Evolutionary conservation across 805 yeast species (phyloP).

Genomic region (Clavispora fructus): DNA sequence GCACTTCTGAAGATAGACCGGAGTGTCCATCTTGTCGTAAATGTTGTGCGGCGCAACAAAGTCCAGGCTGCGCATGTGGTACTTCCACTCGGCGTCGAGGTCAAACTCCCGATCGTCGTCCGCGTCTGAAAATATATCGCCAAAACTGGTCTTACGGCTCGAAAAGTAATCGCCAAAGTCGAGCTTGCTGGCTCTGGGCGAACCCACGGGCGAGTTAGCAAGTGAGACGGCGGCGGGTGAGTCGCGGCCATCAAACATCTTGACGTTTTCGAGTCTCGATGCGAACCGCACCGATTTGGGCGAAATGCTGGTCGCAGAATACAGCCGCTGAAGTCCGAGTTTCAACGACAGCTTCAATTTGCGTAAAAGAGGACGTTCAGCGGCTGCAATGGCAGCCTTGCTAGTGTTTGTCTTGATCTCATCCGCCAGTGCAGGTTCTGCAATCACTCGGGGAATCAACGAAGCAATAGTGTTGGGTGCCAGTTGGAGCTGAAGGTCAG

Average conservation of each 20-base stretch:
- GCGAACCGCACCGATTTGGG: conserved; percentile 63
- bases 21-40: conserved; percentile 11
- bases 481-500: background rate
- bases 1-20: conserved; percentile 33
- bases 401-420: background rate
- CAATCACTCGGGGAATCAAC: background rate
- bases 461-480: background rate
- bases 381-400: conserved; percentile 1
- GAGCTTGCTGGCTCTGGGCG: conserved; percentile 19
- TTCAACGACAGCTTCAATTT: conserved; percentile 21
- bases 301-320: conserved; percentile 23
- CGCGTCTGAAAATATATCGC: conserved; percentile 13
- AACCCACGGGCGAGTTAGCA: conserved; percentile 46
- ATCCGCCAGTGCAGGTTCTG: background rate
- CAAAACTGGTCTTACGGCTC: conserved; percentile 12
- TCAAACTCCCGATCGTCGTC: conserved; percentile 13
- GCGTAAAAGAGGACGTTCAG: conserved; percentile 7
- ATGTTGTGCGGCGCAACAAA: conserved; percentile 13
- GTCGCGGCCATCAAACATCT: conserved; percentile 56
- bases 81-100: conserved; percentile 11
- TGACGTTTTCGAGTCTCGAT: conserved; percentile 52
- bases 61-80: conserved; percentile 9
- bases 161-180: conserved; percentile 22
- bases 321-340: conserved; percentile 17
- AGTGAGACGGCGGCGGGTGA: conserved; percentile 61